Base-by-base conservation (phyloP, 2,329 filamentous ascomycete species). In the Penicillium rolfsii region DNA sequence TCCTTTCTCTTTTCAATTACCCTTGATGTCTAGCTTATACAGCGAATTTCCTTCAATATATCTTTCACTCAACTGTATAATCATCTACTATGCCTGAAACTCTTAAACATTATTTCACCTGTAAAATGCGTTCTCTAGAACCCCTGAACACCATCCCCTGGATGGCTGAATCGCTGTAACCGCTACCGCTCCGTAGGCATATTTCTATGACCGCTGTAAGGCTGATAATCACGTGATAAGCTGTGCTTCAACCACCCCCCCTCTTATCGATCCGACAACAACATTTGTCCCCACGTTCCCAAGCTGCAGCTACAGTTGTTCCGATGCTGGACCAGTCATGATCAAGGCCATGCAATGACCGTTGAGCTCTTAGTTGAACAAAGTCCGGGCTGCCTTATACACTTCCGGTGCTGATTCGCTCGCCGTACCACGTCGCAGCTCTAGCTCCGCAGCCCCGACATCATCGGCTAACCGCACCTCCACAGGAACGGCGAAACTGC, bases 271-370 rank as follows among this genome's bases (percentile, higher is more conserved):
- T 61, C 57, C 64, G 50, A 63, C 62, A 67, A 65, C 66, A 66
- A 67, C 68, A 62, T 50, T 59, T 46, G 55, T 52, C 52, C 62
- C 57, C 59, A 64, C 58, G 60, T 64, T 66, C 63, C 53, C 60
- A 60, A 62, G 55, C 54, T 63, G 61, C 49, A 66, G 45, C 54
- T 59, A 46, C 55, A 62, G 38, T 46, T 58, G 60, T 56, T 45
- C 57, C 63, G 16, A 55, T 59, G 59, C 58, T 67, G 57, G 55
- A 56, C 56, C 48, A 65, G 67, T 36, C 52, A 70, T 74, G 65
- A 63, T 63, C 62, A 61, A 61, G 61, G 55, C 52, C 64, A 53
- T 72, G 73, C 67, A 61, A 76, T 76, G 74, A 71, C 63, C 61
- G 52, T 67, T 52, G 55, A 57, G 33, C 56, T 67, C 30, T 57